Base-by-base conservation (phyloP, 23 red algal species). In the Gracilariopsis chorda region DNA sequence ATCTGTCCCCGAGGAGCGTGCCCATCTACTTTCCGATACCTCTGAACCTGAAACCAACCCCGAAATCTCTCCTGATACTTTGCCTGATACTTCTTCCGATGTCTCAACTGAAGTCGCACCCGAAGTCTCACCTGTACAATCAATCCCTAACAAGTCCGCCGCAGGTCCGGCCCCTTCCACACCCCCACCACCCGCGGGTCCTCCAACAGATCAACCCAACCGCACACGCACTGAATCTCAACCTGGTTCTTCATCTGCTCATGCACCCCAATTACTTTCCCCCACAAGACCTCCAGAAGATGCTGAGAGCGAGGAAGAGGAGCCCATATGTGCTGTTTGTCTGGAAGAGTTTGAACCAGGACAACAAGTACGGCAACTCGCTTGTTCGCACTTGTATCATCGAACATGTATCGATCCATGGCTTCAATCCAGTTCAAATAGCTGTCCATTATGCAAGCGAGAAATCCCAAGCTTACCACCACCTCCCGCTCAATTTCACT, bases 351-450 rank as follows among this genome's bases (percentile, higher is more conserved):
- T 99, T 87, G 91, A 83, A 55, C 25, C 80, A 14, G 97, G 88
- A 29, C 84, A 96, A 69, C 85, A 77, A 68, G 97, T 96, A 32
- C 94, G 93, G 20, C 49, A 52, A 41, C 88, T 99, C 35, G 90
- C 77, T 17, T 99, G 97, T 62, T 69, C 63, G 0, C 97, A 99
- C 65, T 58, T 99, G 14, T 99, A 95, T 48, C 97, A 99, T 60
- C 72, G 60, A 39, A 74, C 46, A 7, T 99, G 97, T 78, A 99
- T 99, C 79, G 93, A 96, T 78, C 97, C 97, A n/a, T 99, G 97
- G 97, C 88, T 99, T 42, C 82, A 82, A 39, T 77, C 83, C n/a
- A 90, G 83, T 77, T 84, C 91, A 36, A 83, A 84, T 12, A 55
- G 88, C 63, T 98, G 97, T 49, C 97, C 97, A 40, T 70, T 96